phyloP scores from a whole-genome alignment of 768 basidiomycete species.

The Tremella yokohamensis region DNA sequence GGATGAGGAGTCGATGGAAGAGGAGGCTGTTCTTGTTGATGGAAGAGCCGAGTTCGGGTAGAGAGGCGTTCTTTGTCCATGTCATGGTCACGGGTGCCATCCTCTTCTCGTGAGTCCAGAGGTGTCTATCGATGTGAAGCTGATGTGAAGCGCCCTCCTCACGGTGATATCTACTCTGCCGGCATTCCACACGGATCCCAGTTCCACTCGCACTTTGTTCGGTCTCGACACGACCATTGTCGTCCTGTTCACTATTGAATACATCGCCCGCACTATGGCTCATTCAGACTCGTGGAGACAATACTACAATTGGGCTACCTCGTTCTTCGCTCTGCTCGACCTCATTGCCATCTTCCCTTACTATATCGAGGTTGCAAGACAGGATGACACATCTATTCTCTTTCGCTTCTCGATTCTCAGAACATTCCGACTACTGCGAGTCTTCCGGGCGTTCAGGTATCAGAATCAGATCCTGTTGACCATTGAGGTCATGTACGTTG shows the following conservation, averaged over 20 bases:
- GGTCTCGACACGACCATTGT: constrained; percentile 82
- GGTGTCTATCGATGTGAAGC: not conserved
- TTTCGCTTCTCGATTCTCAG: constrained; percentile 88
- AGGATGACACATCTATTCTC: constrained; percentile 80
- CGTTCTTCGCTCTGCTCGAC: constrained; percentile 77
- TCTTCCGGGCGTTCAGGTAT: constrained; percentile 84
- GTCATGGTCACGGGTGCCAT: constrained; percentile 68
- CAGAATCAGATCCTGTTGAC: constrained; percentile 55
- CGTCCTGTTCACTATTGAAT: constrained; percentile 81
- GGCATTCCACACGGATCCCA: constrained; percentile 51
- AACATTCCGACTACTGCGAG: constrained; percentile 81
- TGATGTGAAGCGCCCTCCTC: constrained; percentile 41
- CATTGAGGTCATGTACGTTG: constrained; percentile 72
- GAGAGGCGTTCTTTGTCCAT: constrained; percentile 72
- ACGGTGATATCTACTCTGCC: constrained; percentile 51
- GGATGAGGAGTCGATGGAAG: constrained; percentile 57
- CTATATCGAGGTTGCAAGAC: constrained; percentile 77
- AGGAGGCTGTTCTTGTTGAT: constrained; percentile 66
- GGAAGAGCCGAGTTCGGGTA: constrained; percentile 73
- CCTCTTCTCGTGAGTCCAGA: constrained; percentile 53
- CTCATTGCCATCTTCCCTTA: constrained; percentile 81
- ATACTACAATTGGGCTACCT: constrained; percentile 53
- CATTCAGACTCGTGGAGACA: constrained; percentile 67
- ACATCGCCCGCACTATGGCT: constrained; percentile 55
- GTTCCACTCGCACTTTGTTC: constrained; percentile 72